Percentiles rank a stretch among this genome's conserved stretches.
Conservation (phyloP, 2,329 filamentous ascomycete genomes). For the Penicillium sp. region DNA sequence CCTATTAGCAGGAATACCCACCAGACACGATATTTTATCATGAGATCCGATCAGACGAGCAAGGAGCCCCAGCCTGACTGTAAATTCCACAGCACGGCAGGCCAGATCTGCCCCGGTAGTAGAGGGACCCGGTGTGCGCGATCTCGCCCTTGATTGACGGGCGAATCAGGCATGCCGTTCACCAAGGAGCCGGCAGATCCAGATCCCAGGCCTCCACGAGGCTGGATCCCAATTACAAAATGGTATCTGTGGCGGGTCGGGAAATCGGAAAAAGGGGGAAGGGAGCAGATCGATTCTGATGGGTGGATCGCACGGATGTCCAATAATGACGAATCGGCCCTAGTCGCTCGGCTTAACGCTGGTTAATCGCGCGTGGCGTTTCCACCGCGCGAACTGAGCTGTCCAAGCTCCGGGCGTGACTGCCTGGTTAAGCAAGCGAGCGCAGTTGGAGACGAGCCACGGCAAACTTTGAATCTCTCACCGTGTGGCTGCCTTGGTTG, state of each 20-base stretch:
- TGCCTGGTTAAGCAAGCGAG: slow-evolving; percentile 3
- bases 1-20: not conserved
- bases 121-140: slow-evolving; percentile 2
- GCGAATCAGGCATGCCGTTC: slow-evolving; percentile 5
- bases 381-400: slow-evolving; percentile 1
- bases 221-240: slow-evolving; percentile 12
- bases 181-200: slow-evolving; percentile 5
- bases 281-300: slow-evolving; percentile 3
- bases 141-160: slow-evolving; percentile 17
- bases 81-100: too few species aligned
- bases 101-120: too few species aligned
- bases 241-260: slow-evolving; percentile 5
- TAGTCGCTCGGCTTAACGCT: slow-evolving; percentile 7
- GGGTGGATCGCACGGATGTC: slow-evolving; percentile 9
- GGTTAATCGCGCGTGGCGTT: slow-evolving; percentile 9
- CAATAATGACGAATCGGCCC: too few species aligned
- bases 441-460: not conserved
- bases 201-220: slow-evolving; percentile 16
- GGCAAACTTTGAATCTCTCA: not conserved
- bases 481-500: not conserved
- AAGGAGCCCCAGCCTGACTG: not conserved
- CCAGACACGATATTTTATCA: not conserved
- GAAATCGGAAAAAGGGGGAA: too few species aligned
- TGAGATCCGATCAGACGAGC: not conserved
- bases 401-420: slow-evolving; percentile 11